phyloP scores from a whole-genome alignment of 768 basidiomycete species.

The Lactarius trivialis region DNA sequence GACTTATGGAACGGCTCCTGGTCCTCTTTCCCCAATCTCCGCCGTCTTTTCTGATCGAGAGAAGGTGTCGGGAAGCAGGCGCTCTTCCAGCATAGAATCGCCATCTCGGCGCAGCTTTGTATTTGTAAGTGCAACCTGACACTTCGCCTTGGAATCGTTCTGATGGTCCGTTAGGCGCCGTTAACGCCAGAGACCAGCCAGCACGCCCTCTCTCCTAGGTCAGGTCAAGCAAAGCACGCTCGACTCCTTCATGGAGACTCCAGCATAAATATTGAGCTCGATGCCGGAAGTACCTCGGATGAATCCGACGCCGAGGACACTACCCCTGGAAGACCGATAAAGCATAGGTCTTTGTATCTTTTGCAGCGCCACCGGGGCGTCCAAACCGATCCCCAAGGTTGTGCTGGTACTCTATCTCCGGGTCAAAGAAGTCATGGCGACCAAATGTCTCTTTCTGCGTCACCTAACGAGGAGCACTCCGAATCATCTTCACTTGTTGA shows the following conservation, averaged over 20 bases:
- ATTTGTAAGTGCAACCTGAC: constrained; percentile 30
- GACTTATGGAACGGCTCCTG: constrained; percentile 16
- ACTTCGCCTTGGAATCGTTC: not conserved
- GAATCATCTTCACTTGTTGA: constrained; percentile 70
- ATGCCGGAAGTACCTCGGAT: constrained; percentile 2
- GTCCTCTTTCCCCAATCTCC: constrained; percentile 22
- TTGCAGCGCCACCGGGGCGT: constrained; percentile 38
- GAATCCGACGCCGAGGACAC: constrained; percentile 4
- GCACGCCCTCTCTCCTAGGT: constrained; percentile 39
- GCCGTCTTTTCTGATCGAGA: constrained; percentile 11
- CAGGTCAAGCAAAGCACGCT: constrained; percentile 25
- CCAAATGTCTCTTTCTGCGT: constrained; percentile 34
- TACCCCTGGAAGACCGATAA: not conserved
- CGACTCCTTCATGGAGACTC: constrained; percentile 24
- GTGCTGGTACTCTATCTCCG: constrained; percentile 29
- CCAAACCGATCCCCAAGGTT: constrained; percentile 50
- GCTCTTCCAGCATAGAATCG: constrained; percentile 20
- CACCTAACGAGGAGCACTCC: constrained; percentile 55
- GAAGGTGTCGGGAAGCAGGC: not conserved
- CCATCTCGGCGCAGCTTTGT: constrained; percentile 29
- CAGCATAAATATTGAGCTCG: constrained; percentile 4
- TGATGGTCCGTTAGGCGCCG: constrained; percentile 33
- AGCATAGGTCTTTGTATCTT: not conserved
- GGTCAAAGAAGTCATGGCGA: constrained; percentile 25
- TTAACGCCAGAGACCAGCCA: constrained; percentile 41